Evolutionary conservation across 1,284 basidiomycete genomes (phyloP), one percentile per base, ranked within the genome.

Genomic region (Fomes fomentarius): DNA sequence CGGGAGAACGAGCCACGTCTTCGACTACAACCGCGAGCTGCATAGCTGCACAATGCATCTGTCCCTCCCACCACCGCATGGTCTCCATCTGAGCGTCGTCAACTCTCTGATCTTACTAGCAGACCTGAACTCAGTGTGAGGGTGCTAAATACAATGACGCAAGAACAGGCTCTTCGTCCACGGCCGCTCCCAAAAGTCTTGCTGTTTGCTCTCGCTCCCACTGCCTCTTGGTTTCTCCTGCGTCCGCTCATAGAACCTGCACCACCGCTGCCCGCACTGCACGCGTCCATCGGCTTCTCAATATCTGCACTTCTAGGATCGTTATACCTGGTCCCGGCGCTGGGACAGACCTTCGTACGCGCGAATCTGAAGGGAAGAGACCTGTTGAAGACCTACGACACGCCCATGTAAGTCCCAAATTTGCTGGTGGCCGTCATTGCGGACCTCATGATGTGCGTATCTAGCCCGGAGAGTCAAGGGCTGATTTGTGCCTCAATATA

Each of bases 401-500:
- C 79, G 52, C 81, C 83, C 37, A 89, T 95, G 90, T 94, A 63
- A 68, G 89, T 80, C n/a, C 2, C n/a, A n/a, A n/a, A 8, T 34
- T 51, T 31, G 49, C 28, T 35, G 43, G 3, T 22, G 57, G 52
- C 5, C n/a, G n/a, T n/a, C n/a, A n/a, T n/a, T n/a, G n/a, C n/a
- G n/a, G n/a, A n/a, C n/a, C n/a, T n/a, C n/a, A n/a, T n/a, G n/a
- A n/a, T n/a, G n/a, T n/a, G n/a, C n/a, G n/a, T n/a, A n/a, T 7
- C 34, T 65, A 98, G 96, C 65, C 96, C 97, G 31, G 97, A 99
- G 75, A 93, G 92, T 58, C 82, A 92, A 57, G 96, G 97, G 1
- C 83, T 98, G 38, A 89, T 97, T 40, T 91, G 91, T 62, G 95
- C 96, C 1, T 84, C 89, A 1, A 81, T 96, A 51, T 98, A 98